phyloP scores from a whole-genome alignment of 805 yeast species.

The Myxozyma vanderwaltii region DNA sequence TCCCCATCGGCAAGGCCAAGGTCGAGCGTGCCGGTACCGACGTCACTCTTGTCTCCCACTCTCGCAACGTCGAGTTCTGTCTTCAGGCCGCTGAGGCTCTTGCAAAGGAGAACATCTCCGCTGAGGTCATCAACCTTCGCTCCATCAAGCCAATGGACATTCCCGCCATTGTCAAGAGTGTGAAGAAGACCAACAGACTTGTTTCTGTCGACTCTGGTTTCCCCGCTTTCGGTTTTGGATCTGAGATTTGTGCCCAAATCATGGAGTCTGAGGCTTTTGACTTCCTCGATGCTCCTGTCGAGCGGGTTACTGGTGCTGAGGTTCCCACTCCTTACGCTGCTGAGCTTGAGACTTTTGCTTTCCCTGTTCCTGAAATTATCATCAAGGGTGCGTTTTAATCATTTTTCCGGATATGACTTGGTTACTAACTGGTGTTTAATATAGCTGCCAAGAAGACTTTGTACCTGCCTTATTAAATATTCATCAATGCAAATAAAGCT shows the following conservation, averaged over 20 bases:
- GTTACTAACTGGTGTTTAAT: neutral
- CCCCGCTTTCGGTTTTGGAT: slow-evolving; percentile 99
- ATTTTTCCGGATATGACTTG: slow-evolving; percentile 38
- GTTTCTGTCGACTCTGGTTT: slow-evolving; percentile 95
- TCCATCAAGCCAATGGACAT: slow-evolving; percentile 95
- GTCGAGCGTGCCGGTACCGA: slow-evolving; percentile 92
- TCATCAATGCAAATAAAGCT: neutral
- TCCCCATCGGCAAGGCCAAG: slow-evolving; percentile 96
- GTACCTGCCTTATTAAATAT: slow-evolving; percentile 39
- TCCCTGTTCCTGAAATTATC: slow-evolving; percentile 94
- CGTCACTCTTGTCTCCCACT: slow-evolving; percentile 83
- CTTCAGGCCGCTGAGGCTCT: slow-evolving; percentile 86
- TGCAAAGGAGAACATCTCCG: slow-evolving; percentile 79
- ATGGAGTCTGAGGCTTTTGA: slow-evolving; percentile 99
- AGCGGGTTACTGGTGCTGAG: slow-evolving; percentile 98
- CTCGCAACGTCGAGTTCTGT: slow-evolving; percentile 85
- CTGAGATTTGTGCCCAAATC: slow-evolving; percentile 95
- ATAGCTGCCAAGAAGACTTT: slow-evolving; percentile 45
- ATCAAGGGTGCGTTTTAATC: slow-evolving; percentile 66
- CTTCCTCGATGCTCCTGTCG: slow-evolving; percentile 97
- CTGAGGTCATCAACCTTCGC: slow-evolving; percentile 94
- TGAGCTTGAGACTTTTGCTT: slow-evolving; percentile 95
- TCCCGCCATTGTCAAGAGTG: slow-evolving; percentile 78
- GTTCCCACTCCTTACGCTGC: slow-evolving; percentile 98
- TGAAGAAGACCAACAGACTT: slow-evolving; percentile 95